Conservation (phyloP, 805 yeast species). For the Kuraishia hungarica region DNA sequence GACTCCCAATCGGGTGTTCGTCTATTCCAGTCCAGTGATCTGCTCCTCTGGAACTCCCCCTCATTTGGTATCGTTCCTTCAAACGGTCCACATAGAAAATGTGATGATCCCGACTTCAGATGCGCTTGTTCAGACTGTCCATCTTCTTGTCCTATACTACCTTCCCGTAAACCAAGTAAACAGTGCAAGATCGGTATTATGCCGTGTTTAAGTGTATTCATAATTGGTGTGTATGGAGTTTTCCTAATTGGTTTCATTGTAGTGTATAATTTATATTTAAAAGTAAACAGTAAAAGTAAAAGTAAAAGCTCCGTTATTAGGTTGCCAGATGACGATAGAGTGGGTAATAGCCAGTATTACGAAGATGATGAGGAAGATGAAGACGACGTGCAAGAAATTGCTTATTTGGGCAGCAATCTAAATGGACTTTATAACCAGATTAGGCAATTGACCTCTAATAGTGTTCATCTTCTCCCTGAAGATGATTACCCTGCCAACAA, state of each 20-base stretch:
- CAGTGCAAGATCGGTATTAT: constrained; percentile 50
- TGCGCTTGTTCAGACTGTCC: constrained; percentile 94
- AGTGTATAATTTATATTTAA: not conserved
- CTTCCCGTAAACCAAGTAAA: constrained; percentile 28
- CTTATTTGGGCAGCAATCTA: not conserved
- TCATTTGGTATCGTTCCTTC: constrained; percentile 19
- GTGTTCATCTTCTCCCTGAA: not conserved
- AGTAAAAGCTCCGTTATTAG: no score
- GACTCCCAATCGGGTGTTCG: no score
- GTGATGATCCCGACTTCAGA: constrained; percentile 58
- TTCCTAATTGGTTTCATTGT: constrained; percentile 6
- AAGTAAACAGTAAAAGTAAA: not conserved
- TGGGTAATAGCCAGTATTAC: not conserved
- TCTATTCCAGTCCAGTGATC: no score
- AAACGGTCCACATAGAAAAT: constrained; percentile 24
- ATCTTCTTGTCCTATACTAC: constrained; percentile 64
- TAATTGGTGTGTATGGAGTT: constrained; percentile 41
- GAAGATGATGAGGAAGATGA: not conserved
- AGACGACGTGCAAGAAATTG: not conserved
- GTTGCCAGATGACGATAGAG: not conserved
- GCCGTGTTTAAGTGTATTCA: constrained; percentile 66
- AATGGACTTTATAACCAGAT: not conserved
- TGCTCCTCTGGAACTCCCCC: no score
- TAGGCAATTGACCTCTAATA: not conserved
- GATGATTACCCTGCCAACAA: not conserved